These are phyloP conservation scores for Thelonectria rubi DNA, from an alignment of 2,329 filamentous ascomycete genomes.

Conservation along the genomic window DNA sequence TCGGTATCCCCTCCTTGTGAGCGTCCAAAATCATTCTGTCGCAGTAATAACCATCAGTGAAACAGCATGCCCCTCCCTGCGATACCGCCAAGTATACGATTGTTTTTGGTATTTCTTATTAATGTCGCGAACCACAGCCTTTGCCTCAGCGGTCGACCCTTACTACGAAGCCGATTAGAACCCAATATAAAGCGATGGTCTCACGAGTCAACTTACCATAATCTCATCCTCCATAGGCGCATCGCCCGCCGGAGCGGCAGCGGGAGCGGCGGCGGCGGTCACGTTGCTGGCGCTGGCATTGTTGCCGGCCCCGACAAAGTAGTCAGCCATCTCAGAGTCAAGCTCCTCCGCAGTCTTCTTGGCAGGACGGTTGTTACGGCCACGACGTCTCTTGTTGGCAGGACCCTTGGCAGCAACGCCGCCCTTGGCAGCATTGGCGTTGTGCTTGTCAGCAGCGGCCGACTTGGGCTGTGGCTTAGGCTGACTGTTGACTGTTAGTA, in stretches of 20 bases:
- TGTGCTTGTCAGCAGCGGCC: constrained; percentile 77
- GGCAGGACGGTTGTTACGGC: constrained; percentile 68
- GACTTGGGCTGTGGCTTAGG: constrained; percentile 74
- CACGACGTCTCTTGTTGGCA: constrained; percentile 62
- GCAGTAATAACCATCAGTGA: constrained; percentile 29
- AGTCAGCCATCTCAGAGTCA: constrained; percentile 97
- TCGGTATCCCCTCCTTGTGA: constrained; percentile 15
- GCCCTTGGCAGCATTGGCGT: constrained; percentile 56
- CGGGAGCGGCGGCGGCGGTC: constrained; percentile 57
- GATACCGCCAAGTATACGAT: constrained; percentile 24
- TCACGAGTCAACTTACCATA: constrained; percentile 47
- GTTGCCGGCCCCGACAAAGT: constrained; percentile 69
- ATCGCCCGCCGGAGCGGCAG: constrained; percentile 60
- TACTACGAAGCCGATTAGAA: constrained; percentile 31
- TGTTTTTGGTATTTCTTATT: constrained; percentile 40
- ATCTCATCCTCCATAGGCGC: constrained; percentile 75
- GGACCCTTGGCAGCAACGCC: constrained; percentile 57
- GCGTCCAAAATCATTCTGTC: constrained; percentile 34
- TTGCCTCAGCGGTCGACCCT: constrained; percentile 12
- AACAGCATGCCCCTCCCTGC: constrained; percentile 22
- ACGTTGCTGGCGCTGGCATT: constrained; percentile 54
- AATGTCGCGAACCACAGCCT: constrained; percentile 17
- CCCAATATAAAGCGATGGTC: too few species aligned
- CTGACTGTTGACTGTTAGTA: constrained; percentile 42
- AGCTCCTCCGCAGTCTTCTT: constrained; percentile 96